Evolutionary conservation across 2,329 filamentous ascomycete genomes (phyloP).

Genomic region (Aureobasidium mangrovei): DNA sequence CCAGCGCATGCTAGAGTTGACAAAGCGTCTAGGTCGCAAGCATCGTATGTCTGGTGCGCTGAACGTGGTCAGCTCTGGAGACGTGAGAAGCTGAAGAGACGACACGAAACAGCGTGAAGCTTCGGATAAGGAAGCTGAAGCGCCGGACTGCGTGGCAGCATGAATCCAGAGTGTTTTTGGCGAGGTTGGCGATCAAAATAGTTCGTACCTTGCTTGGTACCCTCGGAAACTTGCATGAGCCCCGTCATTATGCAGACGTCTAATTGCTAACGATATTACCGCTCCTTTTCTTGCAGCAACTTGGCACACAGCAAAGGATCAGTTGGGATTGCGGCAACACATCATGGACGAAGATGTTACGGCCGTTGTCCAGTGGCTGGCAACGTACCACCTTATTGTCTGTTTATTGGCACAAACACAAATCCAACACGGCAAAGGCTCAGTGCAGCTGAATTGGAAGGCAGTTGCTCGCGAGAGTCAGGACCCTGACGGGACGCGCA

Average conservation of each 20-base stretch:
- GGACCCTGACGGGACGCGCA: not conserved
- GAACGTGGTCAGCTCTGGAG: not conserved
- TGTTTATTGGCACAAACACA: not conserved
- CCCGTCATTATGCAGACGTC: conserved; percentile 7
- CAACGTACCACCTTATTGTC: not conserved
- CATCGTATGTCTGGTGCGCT: conserved; percentile 1
- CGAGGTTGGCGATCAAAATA: conserved; percentile 1
- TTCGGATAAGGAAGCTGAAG: not conserved
- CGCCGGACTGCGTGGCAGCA: not conserved
- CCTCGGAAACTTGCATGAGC: conserved; percentile 3
- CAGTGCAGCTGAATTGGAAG: not conserved
- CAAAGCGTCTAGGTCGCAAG: not conserved
- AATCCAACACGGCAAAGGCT: not conserved
- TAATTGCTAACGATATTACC: not conserved
- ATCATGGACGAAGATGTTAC: not conserved
- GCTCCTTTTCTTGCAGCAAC: conserved; percentile 3
- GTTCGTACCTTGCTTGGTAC: conserved; percentile 1
- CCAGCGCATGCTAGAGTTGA: conserved; percentile 8
- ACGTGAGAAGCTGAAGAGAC: not conserved
- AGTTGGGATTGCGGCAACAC: not conserved
- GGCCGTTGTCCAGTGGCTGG: not conserved
- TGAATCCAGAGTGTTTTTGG: not conserved
- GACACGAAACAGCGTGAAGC: not conserved
- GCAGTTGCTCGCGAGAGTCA: not conserved
- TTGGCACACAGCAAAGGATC: not conserved